phyloP scores from a whole-genome alignment of 1,284 basidiomycete species.

The Pseudozyma flocculosa region DNA sequence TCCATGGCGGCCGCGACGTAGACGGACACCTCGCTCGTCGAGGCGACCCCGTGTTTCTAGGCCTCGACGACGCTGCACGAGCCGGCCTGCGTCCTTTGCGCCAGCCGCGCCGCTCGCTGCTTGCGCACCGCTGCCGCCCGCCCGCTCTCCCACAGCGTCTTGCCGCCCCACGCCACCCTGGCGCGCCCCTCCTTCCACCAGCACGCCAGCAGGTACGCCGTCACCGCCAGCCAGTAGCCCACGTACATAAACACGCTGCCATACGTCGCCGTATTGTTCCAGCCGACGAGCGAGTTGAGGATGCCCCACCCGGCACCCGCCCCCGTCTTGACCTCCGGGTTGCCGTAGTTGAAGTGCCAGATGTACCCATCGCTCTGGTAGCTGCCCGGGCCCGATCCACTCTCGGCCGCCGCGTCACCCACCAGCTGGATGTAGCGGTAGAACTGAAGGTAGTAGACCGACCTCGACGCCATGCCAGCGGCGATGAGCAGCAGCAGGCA shows the following conservation, averaged over 20 bases:
- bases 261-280: slow-evolving; percentile 53
- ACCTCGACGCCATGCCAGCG: slow-evolving; percentile 47
- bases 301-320: slow-evolving; percentile 49
- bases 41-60: too few relatives aligned
- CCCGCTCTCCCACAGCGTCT: slow-evolving; percentile 25
- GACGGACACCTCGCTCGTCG: too few relatives aligned
- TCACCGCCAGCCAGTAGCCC: slow-evolving; percentile 47
- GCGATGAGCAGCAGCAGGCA: slow-evolving; percentile 51
- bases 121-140: not conserved
- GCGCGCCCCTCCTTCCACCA: slow-evolving; percentile 39
- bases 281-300: slow-evolving; percentile 51
- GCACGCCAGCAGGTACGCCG: slow-evolving; percentile 35
- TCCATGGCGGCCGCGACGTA: too few relatives aligned
- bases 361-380: slow-evolving; percentile 47
- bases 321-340: slow-evolving; percentile 64
- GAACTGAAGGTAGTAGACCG: slow-evolving; percentile 52
- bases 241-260: slow-evolving; percentile 45
- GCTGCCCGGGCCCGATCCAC: slow-evolving; percentile 43
- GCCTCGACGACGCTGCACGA: too few relatives aligned
- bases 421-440: slow-evolving; percentile 47
- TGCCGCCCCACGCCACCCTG: slow-evolving; percentile 6
- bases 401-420: slow-evolving; percentile 49
- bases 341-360: slow-evolving; percentile 73
- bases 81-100: too few relatives aligned
- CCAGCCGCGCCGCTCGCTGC: too few relatives aligned